These are phyloP conservation scores for Trametes maxima DNA, from an alignment of 768 basidiomycete genomes.

Conservation along the genomic window DNA sequence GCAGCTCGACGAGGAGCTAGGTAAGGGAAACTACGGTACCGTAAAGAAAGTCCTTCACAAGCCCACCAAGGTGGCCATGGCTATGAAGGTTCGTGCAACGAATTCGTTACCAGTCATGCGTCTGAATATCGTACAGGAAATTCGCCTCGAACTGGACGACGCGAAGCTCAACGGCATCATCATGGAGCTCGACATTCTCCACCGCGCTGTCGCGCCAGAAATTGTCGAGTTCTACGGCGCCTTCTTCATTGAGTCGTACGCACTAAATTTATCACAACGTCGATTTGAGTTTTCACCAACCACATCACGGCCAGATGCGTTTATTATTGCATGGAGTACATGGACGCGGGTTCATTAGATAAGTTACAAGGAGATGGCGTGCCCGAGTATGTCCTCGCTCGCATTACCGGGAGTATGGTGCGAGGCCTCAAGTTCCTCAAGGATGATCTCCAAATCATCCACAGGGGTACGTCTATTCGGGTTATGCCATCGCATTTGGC, in stretches of 20 bases:
- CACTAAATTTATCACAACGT: background rate
- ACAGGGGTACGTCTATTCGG: conserved; percentile 48
- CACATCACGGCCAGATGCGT: conserved; percentile 50
- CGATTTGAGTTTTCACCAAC: background rate
- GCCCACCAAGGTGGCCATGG: conserved; percentile 95
- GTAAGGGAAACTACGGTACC: conserved; percentile 95
- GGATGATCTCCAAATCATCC: conserved; percentile 89
- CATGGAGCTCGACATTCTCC: conserved; percentile 98
- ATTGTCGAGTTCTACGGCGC: conserved; percentile 99
- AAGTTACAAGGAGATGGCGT: conserved; percentile 59
- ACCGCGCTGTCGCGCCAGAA: conserved; percentile 86
- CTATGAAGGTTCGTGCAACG: conserved; percentile 82
- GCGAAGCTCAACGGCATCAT: conserved; percentile 94
- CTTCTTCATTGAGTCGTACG: conserved; percentile 95
- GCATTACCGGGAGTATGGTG: conserved; percentile 82
- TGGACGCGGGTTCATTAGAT: conserved; percentile 98
- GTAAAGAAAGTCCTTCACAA: conserved; percentile 95
- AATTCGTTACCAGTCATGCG: background rate
- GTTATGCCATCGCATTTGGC: background rate
- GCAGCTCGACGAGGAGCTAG: conserved; percentile 88
- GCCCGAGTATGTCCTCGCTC: conserved; percentile 77
- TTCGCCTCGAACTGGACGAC: conserved; percentile 92
- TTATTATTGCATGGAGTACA: conserved; percentile 99
- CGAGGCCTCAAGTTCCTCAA: conserved; percentile 93
- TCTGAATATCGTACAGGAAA: conserved; percentile 66